Evolutionary conservation across 1,284 basidiomycete genomes (phyloP).

Genomic region (Paramarasmius palmivorus): DNA sequence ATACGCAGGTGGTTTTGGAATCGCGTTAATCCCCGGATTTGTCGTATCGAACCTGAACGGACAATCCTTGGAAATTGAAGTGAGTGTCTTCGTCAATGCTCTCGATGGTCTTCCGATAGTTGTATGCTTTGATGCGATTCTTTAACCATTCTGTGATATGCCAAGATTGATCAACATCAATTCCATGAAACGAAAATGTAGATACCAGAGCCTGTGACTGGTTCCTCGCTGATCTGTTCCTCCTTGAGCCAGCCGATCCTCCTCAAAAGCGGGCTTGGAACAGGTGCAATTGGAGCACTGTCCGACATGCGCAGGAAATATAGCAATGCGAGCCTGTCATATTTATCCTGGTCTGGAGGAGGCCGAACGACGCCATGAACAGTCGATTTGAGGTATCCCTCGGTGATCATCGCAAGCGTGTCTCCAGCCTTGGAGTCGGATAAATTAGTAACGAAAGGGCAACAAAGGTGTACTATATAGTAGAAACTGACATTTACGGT

Average conservation of each 20-base stretch:
- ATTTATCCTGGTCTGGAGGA: constrained; percentile 42
- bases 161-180: background rate
- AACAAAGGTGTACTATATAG: no score
- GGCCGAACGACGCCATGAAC: constrained; percentile 48
- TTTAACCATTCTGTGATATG: no score
- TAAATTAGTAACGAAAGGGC: no score
- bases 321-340: constrained; percentile 41
- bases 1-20: no score
- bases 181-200: background rate
- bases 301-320: constrained; percentile 29
- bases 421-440: constrained; percentile 8
- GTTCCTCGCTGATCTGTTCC: constrained; percentile 12
- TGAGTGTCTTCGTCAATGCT: constrained; percentile 4
- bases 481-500: background rate
- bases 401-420: constrained; percentile 42
- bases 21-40: no score
- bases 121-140: constrained; percentile 10
- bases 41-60: constrained; percentile 13
- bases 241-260: constrained; percentile 14
- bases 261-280: constrained; percentile 16
- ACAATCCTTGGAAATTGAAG: constrained; percentile 15
- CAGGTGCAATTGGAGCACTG: constrained; percentile 14
- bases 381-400: constrained; percentile 44
- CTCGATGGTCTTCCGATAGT: constrained; percentile 7
- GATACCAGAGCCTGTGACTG: constrained; percentile 1